These are phyloP conservation scores for Shiraia bambusicola DNA, from an alignment of 2,329 filamentous ascomycete genomes.

Conservation along the genomic window DNA sequence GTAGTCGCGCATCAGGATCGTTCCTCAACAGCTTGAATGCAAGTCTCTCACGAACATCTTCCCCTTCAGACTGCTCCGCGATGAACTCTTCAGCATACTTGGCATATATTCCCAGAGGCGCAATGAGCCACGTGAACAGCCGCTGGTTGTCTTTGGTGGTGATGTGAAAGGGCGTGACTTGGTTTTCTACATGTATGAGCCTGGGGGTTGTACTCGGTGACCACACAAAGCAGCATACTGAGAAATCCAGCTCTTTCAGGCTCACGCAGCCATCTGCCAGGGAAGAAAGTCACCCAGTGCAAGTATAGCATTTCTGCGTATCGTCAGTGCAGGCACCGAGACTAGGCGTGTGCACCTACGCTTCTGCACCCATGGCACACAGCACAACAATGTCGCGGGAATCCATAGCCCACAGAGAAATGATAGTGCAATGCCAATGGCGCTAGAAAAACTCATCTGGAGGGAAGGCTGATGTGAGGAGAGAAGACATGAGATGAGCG, in stretches of 20 bases:
- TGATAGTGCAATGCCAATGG: constrained; percentile 25
- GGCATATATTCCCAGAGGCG: constrained; percentile 75
- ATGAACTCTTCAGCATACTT: constrained; percentile 68
- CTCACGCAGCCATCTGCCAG: constrained; percentile 39
- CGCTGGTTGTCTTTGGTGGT: constrained; percentile 72
- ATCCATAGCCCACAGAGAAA: constrained; percentile 40
- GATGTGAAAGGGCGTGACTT: constrained; percentile 81
- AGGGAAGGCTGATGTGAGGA: constrained; percentile 4
- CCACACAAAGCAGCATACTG: constrained; percentile 23
- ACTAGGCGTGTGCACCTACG: constrained; percentile 21
- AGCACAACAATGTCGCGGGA: constrained; percentile 36
- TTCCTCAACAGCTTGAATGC: constrained; percentile 54
- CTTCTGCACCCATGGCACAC: constrained; percentile 41
- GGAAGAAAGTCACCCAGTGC: constrained; percentile 39
- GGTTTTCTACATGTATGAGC: constrained; percentile 62
- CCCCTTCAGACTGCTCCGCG: constrained; percentile 36
- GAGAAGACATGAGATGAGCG: background rate
- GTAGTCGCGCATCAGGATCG: constrained; percentile 55
- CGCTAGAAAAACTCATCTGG: constrained; percentile 22
- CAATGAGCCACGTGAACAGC: constrained; percentile 88
- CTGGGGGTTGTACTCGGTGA: background rate
- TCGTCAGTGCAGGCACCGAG: background rate
- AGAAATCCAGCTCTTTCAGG: constrained; percentile 42
- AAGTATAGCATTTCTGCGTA: constrained; percentile 39
- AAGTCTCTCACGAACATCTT: constrained; percentile 52